Base-by-base conservation (phyloP, 164 flowering plant genomes). In the Chloranthus sessilifolius region DNA sequence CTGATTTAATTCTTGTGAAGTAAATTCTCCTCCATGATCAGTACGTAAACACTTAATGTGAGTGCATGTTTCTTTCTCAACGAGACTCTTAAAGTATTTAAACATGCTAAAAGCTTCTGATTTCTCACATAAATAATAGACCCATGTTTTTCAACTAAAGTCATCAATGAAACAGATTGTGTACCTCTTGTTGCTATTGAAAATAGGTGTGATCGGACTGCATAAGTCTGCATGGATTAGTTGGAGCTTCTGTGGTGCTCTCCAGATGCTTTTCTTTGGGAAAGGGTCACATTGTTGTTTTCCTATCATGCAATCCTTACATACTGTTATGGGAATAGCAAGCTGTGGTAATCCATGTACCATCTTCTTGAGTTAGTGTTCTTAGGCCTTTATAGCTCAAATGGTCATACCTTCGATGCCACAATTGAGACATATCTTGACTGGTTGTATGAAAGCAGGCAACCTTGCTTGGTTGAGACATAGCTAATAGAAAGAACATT, bases 111-210 rank as follows among this genome's bases (percentile, higher is more conserved):
- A 3, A 36, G 39, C n/a, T 36, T 36, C n/a, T 36, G 42, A 43
- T 29, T 55, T 55, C 9, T 55, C 34, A 1, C 14, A 1, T 11
- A 55, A 35, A 11, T 33, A 44, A 40, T 57, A 57, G 0, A 40
- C 39, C 46, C 39, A 46, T 4, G 33, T 26, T 29, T 26, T 46
- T 16, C 22, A 7, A 46, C 46, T 6, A 23, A 16, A 42, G 9
- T 42, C 26, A 42, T 42, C 4, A n/a, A 42, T 9, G 39, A 8
- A 36, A 36, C 1, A 40, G 23, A 4, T 19, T 16, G 5, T 19
- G n/a, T n/a, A n/a, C n/a, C n/a, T 40, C 11, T 15, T 16, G 11
- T 40, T 40, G 21, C 43, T 19, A 40, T 40, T 40, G 1, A 30
- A 44, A 6, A 10, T 23, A 10, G 30, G 48, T 1, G 4, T 22